Conservation (phyloP, 345 rosid species). For the Arabidopsis arenosa region DNA sequence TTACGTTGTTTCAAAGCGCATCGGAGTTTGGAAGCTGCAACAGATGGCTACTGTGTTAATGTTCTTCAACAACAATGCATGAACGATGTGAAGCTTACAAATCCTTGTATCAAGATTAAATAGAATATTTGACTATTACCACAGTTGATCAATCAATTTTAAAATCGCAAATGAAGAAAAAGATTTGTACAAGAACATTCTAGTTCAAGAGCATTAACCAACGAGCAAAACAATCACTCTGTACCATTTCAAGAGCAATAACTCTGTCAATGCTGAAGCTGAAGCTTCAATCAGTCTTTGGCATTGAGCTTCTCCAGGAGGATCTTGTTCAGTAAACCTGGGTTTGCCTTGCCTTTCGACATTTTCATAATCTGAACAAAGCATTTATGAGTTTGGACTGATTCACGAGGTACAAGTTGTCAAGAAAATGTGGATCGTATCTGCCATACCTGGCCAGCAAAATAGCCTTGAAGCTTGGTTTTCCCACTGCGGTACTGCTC, state of each 20-base stretch:
- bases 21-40: no score
- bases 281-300: constrained; percentile 49
- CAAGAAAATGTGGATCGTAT: background rate
- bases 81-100: no score
- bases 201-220: no score
- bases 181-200: no score
- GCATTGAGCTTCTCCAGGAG: constrained; percentile 76
- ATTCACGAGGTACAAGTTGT: background rate
- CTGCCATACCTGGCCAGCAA: constrained; percentile 80
- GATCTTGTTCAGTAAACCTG: constrained; percentile 80
- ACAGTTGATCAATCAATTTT: background rate
- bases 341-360: constrained; percentile 92
- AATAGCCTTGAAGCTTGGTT: constrained; percentile 89
- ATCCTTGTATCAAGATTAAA: background rate
- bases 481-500: constrained; percentile 85
- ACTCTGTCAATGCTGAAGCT: constrained; percentile 19
- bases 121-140: background rate
- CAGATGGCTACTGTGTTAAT: no score
- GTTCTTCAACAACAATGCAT: no score
- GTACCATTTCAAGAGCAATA: background rate
- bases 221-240: no score
- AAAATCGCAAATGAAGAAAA: background rate
- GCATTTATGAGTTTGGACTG: constrained; percentile 14
- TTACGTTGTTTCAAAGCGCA: no score
- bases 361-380: constrained; percentile 80